phyloP scores from a whole-genome alignment of 176 grass and related monocot genomes.

The Bolboschoenus planiculmis region DNA sequence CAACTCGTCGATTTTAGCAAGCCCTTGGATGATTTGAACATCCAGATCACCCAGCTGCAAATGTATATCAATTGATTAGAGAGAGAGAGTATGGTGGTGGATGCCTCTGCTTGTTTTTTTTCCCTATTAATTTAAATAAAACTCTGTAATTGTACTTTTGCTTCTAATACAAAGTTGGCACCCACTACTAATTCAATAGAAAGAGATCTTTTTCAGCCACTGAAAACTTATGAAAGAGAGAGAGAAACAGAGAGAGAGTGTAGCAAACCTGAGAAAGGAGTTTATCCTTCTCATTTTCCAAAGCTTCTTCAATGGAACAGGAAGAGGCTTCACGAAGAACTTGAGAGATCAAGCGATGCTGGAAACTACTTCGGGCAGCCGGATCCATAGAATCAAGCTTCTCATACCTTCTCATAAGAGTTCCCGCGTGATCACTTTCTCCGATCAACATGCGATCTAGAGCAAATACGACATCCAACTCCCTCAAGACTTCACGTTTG shows the following conservation, averaged over 20 bases:
- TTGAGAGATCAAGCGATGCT: background rate
- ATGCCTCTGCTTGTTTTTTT: too few relatives aligned
- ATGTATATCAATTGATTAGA: background rate
- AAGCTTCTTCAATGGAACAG: background rate
- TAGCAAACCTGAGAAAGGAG: background rate
- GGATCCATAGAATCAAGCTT: background rate
- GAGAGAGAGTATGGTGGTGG: background rate
- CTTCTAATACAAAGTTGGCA: background rate
- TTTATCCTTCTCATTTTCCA: background rate
- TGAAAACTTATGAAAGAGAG: too few relatives aligned
- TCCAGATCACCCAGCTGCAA: background rate
- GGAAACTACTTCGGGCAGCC: background rate
- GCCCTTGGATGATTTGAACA: background rate
- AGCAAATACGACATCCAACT: background rate
- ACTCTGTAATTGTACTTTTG: background rate
- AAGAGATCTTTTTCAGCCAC: too few relatives aligned
- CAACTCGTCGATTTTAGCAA: background rate
- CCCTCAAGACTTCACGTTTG: background rate
- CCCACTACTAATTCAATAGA: background rate
- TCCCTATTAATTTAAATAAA: too few relatives aligned
- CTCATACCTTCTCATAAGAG: background rate
- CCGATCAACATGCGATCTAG: background rate
- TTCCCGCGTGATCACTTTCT: background rate
- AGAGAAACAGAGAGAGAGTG: background rate
- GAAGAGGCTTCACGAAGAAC: background rate